A percentile compares a stretch with the other conserved stretches of the same genome.
Conservation (phyloP, 2,329 filamentous ascomycete genomes). For the Hymenoscyphus linearis region DNA sequence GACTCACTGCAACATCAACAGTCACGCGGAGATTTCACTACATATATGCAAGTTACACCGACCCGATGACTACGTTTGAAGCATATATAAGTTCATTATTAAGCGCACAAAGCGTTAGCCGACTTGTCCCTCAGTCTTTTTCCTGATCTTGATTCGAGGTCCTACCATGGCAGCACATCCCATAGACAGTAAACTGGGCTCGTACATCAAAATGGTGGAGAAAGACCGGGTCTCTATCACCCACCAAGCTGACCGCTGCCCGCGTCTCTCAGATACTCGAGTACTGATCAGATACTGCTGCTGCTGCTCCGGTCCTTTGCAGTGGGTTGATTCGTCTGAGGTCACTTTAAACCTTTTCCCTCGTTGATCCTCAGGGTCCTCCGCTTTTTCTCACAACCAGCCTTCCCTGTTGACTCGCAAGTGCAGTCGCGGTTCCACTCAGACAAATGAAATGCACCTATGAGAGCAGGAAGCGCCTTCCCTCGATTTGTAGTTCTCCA, state of each 20-base stretch:
- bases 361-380: neutral
- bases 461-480: neutral
- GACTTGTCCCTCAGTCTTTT: neutral
- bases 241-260: neutral
- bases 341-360: neutral
- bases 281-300: no score
- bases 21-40: neutral
- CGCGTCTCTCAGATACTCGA: neutral
- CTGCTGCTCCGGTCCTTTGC: no score
- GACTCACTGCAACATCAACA: neutral
- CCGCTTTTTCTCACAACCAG: neutral
- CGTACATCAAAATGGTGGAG: neutral
- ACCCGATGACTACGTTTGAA: neutral
- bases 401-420: slow-evolving; percentile 1
- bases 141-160: neutral
- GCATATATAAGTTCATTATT: neutral
- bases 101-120: neutral
- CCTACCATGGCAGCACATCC: neutral
- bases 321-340: neutral
- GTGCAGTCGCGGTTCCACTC: neutral
- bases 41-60: neutral
- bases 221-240: neutral
- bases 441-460: neutral
- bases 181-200: no score
- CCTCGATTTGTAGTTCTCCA: neutral